Evolutionary conservation across 129 eudicot species (phyloP), one percentile per base, ranked within the genome.

Genomic region (Lactuca saligna): DNA sequence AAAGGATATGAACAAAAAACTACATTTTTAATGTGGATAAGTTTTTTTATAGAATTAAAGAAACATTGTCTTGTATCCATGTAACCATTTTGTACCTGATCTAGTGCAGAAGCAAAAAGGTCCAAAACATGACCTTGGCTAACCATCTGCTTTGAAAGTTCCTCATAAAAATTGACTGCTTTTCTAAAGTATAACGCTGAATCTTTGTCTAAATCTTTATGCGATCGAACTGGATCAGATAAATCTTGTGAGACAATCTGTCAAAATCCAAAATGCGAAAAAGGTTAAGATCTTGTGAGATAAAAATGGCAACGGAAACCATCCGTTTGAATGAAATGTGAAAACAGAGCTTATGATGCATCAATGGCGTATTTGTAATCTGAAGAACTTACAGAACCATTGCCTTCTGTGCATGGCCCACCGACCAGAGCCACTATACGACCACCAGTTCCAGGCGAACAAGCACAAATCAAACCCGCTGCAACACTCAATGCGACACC

Each of bases 341-440:
- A 25, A 25, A 25, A 25, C 29, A 25, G 29, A 44, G 50, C 10
- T 44, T 39, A 25, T 39, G 7, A 1, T 7, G 8, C 44, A 7
- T 39, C 44, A 39, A 39, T 39, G 44, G 9, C 44, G 44, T 39
- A 39, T 39, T 39, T 39, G 44, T 1, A 7, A 39, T 39, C 8
- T 0, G 50, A 44, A 10, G 41, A 25, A 77, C 49, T 75, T 82
- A 89, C 96, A 79, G 82, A 57, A 37, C 96, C 96, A 35, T 87
- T 86, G 17, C 96, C 96, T 78, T 89, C 93, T 0, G 94, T 89
- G 73, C 93, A 89, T 17, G 96, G 96, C 42, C 96, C 96, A 10
- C 96, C 96, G 25, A 89, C 93, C 50, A 89, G 73, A 29, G 90
- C 90, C 11, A 89, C 60, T 55, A 89, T 89, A 11, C 90, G 74